These are phyloP conservation scores for Fusarium nygamai DNA, from an alignment of 2,329 filamentous ascomycete genomes.

Conservation along the genomic window DNA sequence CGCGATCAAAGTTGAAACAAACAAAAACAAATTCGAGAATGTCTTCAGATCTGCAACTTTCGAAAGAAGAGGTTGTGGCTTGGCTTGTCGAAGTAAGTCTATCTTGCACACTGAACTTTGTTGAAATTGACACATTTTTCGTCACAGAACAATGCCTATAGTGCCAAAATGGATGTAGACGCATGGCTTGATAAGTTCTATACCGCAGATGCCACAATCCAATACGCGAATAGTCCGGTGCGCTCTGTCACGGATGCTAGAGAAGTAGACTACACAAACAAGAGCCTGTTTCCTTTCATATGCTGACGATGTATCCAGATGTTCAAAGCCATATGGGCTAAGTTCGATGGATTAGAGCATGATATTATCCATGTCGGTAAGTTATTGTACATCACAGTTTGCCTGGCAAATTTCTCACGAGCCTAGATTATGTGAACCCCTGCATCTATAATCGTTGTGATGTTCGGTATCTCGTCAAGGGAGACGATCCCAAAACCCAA, in stretches of 20 bases:
- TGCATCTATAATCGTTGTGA: constrained; percentile 7
- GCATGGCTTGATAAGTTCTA: constrained; percentile 4
- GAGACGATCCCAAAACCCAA: not conserved
- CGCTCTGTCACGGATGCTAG: not conserved
- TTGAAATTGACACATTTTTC: not conserved
- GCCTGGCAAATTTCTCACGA: not conserved
- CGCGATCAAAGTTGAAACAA: fast-evolving
- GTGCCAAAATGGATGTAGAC: constrained; percentile 1
- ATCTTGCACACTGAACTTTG: not conserved
- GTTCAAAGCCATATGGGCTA: not conserved
- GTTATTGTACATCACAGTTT: no score
- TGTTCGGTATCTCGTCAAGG: constrained; percentile 6
- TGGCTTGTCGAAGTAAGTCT: not conserved
- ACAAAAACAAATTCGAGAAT: not conserved
- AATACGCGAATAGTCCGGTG: not conserved
- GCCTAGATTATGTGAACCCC: not conserved
- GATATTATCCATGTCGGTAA: constrained; percentile 2
- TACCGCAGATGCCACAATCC: not conserved
- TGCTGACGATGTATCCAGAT: not conserved
- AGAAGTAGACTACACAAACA: not conserved
- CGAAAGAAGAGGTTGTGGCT: not conserved
- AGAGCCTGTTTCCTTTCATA: not conserved
- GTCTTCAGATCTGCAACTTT: not conserved
- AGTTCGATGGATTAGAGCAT: constrained; percentile 2
- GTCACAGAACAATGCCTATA: not conserved